Percentiles rank a stretch among this genome's conserved stretches.
Conservation (phyloP, 2,329 filamentous ascomycete species). For the Ophiostoma perfectum region DNA sequence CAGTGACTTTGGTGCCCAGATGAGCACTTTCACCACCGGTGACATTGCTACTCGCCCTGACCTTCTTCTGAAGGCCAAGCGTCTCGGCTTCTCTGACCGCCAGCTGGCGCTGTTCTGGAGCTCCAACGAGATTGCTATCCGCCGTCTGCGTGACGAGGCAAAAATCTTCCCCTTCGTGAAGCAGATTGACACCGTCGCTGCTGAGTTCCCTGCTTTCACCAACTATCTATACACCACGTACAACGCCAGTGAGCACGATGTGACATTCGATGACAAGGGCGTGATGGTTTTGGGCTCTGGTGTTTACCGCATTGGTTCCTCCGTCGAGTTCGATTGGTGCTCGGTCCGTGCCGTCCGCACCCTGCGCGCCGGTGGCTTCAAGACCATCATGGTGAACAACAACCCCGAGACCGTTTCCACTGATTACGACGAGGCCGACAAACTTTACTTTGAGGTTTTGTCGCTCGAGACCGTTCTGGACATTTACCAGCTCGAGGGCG, state of each 20-base stretch:
- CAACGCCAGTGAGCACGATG: conserved; percentile 80
- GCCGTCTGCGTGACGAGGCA: conserved; percentile 75
- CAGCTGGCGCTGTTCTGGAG: conserved; percentile 92
- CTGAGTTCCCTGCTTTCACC: conserved; percentile 88
- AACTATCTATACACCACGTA: conserved; percentile 98
- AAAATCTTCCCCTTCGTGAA: conserved; percentile 87
- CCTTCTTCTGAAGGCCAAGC: conserved; percentile 77
- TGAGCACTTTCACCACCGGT: conserved; percentile 60
- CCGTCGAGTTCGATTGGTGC: conserved; percentile 99
- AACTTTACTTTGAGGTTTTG: conserved; percentile 85
- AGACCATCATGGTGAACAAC: conserved; percentile 95
- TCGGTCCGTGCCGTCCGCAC: conserved; percentile 92
- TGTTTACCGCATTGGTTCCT: conserved; percentile 95
- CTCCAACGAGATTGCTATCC: conserved; percentile 87
- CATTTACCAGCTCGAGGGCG: conserved; percentile 82
- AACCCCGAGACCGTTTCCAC: conserved; percentile 70
- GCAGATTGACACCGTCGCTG: conserved; percentile 97
- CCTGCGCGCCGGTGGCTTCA: conserved; percentile 73
- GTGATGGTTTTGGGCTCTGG: conserved; percentile 95
- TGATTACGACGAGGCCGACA: conserved; percentile 2
- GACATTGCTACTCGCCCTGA: conserved; percentile 60
- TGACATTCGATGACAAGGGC: conserved; percentile 80
- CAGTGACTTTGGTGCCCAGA: conserved; percentile 78
- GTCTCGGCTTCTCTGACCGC: conserved; percentile 88
- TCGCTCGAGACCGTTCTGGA: conserved; percentile 84